Conservation (phyloP, 2,329 filamentous ascomycete genomes). For the Cladophialophora immunda region DNA sequence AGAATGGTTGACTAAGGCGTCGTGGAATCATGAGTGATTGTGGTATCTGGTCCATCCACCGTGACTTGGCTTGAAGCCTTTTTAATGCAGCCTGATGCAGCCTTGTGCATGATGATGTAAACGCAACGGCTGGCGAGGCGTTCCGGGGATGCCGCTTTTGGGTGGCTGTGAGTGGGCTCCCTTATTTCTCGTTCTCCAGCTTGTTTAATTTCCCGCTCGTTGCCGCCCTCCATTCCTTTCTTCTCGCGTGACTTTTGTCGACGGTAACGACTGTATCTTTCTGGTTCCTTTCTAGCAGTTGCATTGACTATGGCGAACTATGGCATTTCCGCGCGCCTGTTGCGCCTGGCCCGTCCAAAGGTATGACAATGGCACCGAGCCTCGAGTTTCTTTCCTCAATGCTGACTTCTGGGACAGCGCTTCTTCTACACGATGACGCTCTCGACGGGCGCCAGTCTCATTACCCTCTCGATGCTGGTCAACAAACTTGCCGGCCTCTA, state of each 20-base stretch:
- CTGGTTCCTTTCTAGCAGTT: conserved; percentile 13
- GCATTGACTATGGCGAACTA: conserved; percentile 36
- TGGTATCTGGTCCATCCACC: not conserved
- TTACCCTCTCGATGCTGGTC: conserved; percentile 81
- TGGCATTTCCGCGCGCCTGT: conserved; percentile 47
- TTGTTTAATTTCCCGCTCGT: conserved; percentile 23
- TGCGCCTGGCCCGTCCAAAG: conserved; percentile 61
- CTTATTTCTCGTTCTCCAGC: conserved; percentile 15
- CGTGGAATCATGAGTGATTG: not conserved
- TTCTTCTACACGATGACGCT: conserved; percentile 88
- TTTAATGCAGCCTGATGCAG: conserved; percentile 10
- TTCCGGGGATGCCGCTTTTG: conserved; percentile 25
- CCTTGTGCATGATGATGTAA: conserved; percentile 23
- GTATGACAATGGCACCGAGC: conserved; percentile 42
- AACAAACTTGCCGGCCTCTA: conserved; percentile 94
- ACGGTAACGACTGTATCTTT: not conserved
- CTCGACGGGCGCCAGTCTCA: conserved; percentile 84
- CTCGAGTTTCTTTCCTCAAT: not conserved
- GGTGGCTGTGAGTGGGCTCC: conserved; percentile 1
- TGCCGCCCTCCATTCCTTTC: conserved; percentile 13
- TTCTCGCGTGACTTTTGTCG: conserved; percentile 12
- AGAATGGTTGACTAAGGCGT: conserved; percentile 20
- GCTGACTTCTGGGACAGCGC: conserved; percentile 61
- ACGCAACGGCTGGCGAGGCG: not conserved
- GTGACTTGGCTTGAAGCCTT: not conserved